Evolutionary conservation across 208 protist genomes (phyloP), one percentile per base, ranked within the genome.

Genomic region (Trypanosoma rangeli): DNA sequence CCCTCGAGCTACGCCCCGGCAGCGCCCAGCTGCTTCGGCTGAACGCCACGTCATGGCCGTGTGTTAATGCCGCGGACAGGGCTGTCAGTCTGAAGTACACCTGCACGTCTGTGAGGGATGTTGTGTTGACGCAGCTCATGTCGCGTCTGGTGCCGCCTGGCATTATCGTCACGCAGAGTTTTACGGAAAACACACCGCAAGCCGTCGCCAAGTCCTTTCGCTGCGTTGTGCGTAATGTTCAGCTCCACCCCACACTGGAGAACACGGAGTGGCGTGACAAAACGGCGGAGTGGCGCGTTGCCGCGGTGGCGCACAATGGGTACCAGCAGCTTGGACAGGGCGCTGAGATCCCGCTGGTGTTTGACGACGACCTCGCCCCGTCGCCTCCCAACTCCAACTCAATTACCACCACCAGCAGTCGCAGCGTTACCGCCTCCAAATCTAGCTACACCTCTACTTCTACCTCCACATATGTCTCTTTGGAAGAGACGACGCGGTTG

Each of bases 221-320:
- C 9, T 79, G 90, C 50, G 72, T 82, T 33, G 64, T 96, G 39
- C 71, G 46, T 16, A 76, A 73, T 57, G 83, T 96, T 62, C 73
- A 89, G 63, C 66, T 94, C 10, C 24, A 33, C 5, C 83, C 74
- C 29, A 82, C 87, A 24, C 35, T 29, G 29, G 82, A 78, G 57
- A 86, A 83, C 16, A 53, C 65, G 48, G 64, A 79, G 16, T 76
- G 91, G 33, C 26, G 65, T 5, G 79, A 90, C 70, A 65, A 57
- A 1, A 60, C 76, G 13, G 76, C 82, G 15, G 84, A 91, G 62
- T 95, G 90, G 88, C 80, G 86, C 24, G 78, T 96, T 22, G 90
- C 90, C 0, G 90, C 82, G 22, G 86, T 96, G 12, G 85, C 86
- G 16, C 90, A 96, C 78, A 96, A 96, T 60, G 90, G 90, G 28